phyloP scores from a whole-genome alignment of 768 basidiomycete genomes.

The Pleurotus salmoneostramineus region DNA sequence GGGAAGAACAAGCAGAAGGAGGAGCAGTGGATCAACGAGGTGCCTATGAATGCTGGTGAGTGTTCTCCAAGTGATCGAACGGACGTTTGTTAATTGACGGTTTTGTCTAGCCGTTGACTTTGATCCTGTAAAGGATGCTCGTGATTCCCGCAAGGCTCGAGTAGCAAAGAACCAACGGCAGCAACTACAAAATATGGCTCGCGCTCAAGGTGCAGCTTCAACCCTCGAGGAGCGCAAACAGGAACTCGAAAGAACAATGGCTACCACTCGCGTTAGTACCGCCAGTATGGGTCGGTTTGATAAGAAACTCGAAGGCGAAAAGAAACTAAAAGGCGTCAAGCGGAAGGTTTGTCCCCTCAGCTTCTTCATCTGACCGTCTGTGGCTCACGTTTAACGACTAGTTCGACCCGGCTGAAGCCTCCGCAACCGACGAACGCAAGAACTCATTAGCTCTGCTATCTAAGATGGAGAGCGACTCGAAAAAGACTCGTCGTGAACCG shows the following conservation, averaged over 20 bases:
- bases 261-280: slow-evolving; percentile 77
- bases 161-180: slow-evolving; percentile 85
- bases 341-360: slow-evolving; percentile 64
- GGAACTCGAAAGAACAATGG: slow-evolving; percentile 74
- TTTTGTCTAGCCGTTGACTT: slow-evolving; percentile 59
- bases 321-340: slow-evolving; percentile 83
- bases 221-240: slow-evolving; percentile 52
- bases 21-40: slow-evolving; percentile 89
- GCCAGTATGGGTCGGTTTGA: slow-evolving; percentile 97
- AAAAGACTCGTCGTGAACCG: slow-evolving; percentile 50
- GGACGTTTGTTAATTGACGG: neutral
- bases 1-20: slow-evolving; percentile 88
- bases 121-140: slow-evolving; percentile 75
- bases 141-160: slow-evolving; percentile 75
- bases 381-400: slow-evolving; percentile 22
- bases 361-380: neutral
- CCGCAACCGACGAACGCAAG: slow-evolving; percentile 64
- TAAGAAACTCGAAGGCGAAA: slow-evolving; percentile 85
- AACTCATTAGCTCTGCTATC: slow-evolving; percentile 72
- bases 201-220: slow-evolving; percentile 32
- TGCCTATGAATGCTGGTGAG: slow-evolving; percentile 82
- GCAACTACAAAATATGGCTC: slow-evolving; percentile 65
- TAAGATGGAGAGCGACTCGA: slow-evolving; percentile 69
- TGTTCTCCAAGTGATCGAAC: slow-evolving; percentile 9
- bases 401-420: slow-evolving; percentile 82